A percentile compares a stretch with the other conserved stretches of the same genome.
phyloP scores from a whole-genome alignment of 2,329 filamentous ascomycete species.

The Ceratocystis ficicola region DNA sequence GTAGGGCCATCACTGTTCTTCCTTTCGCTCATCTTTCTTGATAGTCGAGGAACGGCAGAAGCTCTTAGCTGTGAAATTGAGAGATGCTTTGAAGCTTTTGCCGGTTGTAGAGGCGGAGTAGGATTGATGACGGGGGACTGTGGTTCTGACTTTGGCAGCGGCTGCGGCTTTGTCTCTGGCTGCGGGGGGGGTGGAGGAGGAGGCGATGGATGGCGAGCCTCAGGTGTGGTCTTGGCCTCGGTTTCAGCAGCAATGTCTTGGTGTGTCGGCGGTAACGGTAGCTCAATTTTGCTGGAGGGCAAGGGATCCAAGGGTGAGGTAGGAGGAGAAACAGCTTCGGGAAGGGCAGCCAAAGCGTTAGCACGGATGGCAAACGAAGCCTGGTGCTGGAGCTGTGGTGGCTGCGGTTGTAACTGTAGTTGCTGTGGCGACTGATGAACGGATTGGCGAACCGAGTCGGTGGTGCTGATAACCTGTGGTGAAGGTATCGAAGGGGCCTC shows the following conservation, averaged over 20 bases:
- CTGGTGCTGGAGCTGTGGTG: constrained; percentile 6
- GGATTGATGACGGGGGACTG: background rate
- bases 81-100: constrained; percentile 11
- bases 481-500: constrained; percentile 12
- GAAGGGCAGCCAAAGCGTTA: constrained; percentile 20
- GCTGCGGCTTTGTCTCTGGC: background rate
- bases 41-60: constrained; percentile 32
- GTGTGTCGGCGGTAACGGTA: constrained; percentile 1
- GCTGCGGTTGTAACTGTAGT: constrained; percentile 5
- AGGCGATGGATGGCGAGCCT: background rate
- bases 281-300: constrained; percentile 3
- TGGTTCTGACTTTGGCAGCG: background rate
- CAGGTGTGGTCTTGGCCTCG: background rate
- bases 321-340: constrained; percentile 20
- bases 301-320: constrained; percentile 12
- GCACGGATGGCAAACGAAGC: constrained; percentile 21
- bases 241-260: background rate
- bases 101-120: background rate
- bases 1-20: constrained; percentile 37
- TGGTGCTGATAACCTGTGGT: background rate
- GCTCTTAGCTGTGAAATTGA: constrained; percentile 26
- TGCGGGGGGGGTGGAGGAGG: background rate
- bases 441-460: constrained; percentile 1
- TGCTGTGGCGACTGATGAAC: constrained; percentile 10
- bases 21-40: constrained; percentile 41